phyloP scores from a whole-genome alignment of 805 yeast species.

The Tetrapisispora arboricola region DNA sequence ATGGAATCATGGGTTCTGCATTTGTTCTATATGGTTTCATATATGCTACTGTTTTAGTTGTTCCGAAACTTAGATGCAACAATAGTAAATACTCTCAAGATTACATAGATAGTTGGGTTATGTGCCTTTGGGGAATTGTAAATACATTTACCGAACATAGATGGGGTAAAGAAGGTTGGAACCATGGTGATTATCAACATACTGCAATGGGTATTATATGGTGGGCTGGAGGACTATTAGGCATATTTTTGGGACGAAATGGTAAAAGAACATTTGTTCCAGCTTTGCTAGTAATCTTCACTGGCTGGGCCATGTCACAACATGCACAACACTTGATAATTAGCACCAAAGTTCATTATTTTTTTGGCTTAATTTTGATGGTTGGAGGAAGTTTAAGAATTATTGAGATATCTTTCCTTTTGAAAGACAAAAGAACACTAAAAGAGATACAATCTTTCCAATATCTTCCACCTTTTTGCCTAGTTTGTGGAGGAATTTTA shows the following conservation, averaged over 20 bases:
- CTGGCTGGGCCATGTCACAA: conserved; percentile 92
- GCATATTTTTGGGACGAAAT: conserved; percentile 63
- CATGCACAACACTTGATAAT: conserved; percentile 69
- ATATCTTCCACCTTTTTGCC: conserved; percentile 72
- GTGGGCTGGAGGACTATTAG: conserved; percentile 91
- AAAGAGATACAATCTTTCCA: conserved; percentile 62
- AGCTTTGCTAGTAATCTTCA: conserved; percentile 67
- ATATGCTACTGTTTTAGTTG: conserved; percentile 50
- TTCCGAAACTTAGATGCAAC: conserved; percentile 63
- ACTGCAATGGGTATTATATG: conserved; percentile 94
- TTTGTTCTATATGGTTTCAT: conserved; percentile 74
- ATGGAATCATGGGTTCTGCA: conserved; percentile 92
- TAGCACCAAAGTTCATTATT: conserved; percentile 77
- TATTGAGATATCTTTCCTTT: conserved; percentile 68
- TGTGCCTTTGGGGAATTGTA: conserved; percentile 85
- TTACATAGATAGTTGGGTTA: conserved; percentile 67
- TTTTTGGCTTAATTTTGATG: conserved; percentile 78
- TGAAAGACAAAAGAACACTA: conserved; percentile 45
- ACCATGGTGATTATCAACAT: conserved; percentile 89
- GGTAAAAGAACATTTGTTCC: conserved; percentile 70
- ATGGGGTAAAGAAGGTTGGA: conserved; percentile 86
- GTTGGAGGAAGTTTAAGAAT: conserved; percentile 67
- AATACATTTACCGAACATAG: conserved; percentile 95
- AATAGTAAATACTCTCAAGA: conserved; percentile 60
- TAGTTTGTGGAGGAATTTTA: conserved; percentile 66